Percentiles rank a stretch among this genome's conserved stretches.
Conservation (phyloP, 2,329 filamentous ascomycete genomes). For the Fusarium miscanthi region DNA sequence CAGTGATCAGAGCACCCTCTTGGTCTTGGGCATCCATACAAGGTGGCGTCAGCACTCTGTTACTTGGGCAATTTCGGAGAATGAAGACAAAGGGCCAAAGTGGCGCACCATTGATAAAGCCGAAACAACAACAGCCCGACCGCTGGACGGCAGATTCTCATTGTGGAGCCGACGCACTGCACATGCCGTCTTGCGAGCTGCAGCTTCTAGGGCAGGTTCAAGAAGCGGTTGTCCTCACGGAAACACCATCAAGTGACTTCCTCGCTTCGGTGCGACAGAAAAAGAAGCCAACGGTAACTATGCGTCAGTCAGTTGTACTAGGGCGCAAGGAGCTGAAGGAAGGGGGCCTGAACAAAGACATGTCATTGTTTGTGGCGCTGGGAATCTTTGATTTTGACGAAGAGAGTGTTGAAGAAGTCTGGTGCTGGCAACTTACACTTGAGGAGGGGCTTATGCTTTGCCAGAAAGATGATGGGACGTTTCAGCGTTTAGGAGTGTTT, state of each 20-base stretch:
- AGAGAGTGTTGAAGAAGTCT: not conserved
- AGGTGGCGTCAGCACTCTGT: not conserved
- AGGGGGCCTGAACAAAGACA: not conserved
- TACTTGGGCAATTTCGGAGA: not conserved
- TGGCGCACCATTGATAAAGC: not conserved
- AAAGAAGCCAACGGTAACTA: not conserved
- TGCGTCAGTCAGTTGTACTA: not conserved
- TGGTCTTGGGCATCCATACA: conserved; percentile 27
- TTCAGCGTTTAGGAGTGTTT: conserved; percentile 7
- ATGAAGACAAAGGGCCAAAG: not conserved
- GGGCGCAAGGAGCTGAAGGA: not conserved
- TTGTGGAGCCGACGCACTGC: not conserved
- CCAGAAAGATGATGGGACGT: not conserved
- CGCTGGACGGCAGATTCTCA: not conserved
- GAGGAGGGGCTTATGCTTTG: conserved; percentile 5
- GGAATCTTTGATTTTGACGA: conserved; percentile 10
- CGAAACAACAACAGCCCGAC: not conserved
- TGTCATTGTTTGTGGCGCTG: not conserved
- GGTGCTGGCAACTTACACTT: conserved; percentile 1
- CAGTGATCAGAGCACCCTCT: conserved; percentile 13
- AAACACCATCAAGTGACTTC: not conserved
- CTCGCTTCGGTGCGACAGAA: not conserved
- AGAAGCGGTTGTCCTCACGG: not conserved
- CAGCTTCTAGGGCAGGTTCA: conserved; percentile 1
- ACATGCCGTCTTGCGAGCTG: conserved; percentile 21